phyloP scores from a whole-genome alignment of 495 filamentous ascomycete species.

The Neurospora discreta region DNA sequence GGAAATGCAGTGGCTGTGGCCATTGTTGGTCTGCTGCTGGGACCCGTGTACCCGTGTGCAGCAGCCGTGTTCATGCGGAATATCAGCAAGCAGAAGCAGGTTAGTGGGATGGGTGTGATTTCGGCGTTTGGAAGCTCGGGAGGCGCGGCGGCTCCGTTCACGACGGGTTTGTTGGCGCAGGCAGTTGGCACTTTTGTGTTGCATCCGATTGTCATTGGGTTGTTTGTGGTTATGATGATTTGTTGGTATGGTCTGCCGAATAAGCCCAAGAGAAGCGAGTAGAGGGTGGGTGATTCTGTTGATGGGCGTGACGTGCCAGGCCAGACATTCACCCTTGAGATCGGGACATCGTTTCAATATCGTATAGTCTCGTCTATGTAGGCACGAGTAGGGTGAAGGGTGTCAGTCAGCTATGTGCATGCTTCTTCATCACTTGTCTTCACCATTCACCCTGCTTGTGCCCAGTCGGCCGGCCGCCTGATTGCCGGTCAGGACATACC shows the following conservation, averaged over 20 bases:
- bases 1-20: slow-evolving; percentile 59
- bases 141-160: slow-evolving; percentile 63
- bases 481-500: no score
- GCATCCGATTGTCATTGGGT: slow-evolving; percentile 56
- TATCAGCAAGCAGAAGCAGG: slow-evolving; percentile 51
- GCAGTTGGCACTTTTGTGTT: slow-evolving; percentile 60
- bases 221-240: slow-evolving; percentile 59
- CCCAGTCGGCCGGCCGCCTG: no score
- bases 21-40: slow-evolving; percentile 66
- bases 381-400: no score
- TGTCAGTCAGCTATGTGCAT: no score
- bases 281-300: background rate
- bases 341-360: no score
- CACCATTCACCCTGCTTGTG: no score
- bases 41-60: slow-evolving; percentile 65
- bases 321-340: no score
- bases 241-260: slow-evolving; percentile 52
- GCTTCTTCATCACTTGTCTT: no score
- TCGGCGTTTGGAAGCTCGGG: slow-evolving; percentile 64
- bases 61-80: slow-evolving; percentile 53
- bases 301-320: background rate
- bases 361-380: no score
- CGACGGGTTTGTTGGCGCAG: slow-evolving; percentile 60
- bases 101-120: slow-evolving; percentile 57
- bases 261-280: slow-evolving; percentile 44